Evolutionary conservation across 306 rosid genomes (phyloP).

Genomic region (Gleditsia sinensis): DNA sequence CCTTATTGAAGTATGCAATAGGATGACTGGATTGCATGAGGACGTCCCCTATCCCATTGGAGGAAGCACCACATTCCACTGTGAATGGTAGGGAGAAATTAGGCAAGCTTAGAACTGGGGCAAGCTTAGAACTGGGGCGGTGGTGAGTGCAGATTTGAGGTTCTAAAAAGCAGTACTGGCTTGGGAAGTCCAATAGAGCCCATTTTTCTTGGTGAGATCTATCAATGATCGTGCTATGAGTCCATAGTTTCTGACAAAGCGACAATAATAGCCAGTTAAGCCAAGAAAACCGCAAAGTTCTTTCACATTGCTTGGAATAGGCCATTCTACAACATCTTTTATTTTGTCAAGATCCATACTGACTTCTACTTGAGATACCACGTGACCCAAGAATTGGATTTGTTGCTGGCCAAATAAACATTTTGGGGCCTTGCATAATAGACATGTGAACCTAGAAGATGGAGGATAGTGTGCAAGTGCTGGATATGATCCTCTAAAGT

Average conservation of each 20-base stretch:
- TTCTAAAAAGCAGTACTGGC: not conserved
- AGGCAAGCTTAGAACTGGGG: fast-evolving
- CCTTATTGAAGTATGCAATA: not conserved
- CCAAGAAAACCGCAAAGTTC: too few relatives aligned
- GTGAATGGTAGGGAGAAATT: not conserved
- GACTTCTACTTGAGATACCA: too few relatives aligned
- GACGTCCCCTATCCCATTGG: not conserved
- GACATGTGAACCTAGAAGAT: too few relatives aligned
- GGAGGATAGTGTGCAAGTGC: too few relatives aligned
- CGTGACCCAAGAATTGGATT: not conserved
- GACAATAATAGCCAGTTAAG: not conserved
- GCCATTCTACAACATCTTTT: too few relatives aligned
- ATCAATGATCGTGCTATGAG: not conserved
- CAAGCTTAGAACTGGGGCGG: too few relatives aligned
- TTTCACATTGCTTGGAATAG: too few relatives aligned
- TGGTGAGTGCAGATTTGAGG: not conserved
- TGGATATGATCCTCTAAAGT: too few relatives aligned
- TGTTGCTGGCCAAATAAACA: too few relatives aligned
- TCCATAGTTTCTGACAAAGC: not conserved
- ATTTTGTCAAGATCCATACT: too few relatives aligned
- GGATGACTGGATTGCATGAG: not conserved
- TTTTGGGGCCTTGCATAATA: too few relatives aligned
- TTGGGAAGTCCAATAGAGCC: not conserved
- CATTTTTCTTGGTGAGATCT: not conserved
- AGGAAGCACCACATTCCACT: not conserved